These are phyloP conservation scores for Camellia sinensis DNA, from an alignment of 148 eudicot genomes.

Conservation along the genomic window DNA sequence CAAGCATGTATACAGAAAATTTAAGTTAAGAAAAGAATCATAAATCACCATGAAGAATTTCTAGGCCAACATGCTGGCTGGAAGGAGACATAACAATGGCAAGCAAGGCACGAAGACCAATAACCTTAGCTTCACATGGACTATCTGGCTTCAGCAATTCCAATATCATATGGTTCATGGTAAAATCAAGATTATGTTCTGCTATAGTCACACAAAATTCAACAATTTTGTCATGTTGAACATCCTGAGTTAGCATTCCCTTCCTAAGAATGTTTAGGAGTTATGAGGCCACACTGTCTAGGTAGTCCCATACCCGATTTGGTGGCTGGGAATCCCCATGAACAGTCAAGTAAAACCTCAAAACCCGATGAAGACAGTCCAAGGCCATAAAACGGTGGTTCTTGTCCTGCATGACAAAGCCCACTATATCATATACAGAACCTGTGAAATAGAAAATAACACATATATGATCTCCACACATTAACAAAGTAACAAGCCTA, in stretches of 20 bases:
- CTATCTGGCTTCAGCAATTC: conserved; percentile 94
- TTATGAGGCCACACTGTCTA: conserved; percentile 97
- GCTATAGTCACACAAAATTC: conserved; percentile 97
- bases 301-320: conserved; percentile 96
- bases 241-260: conserved; percentile 97
- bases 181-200: conserved; percentile 92
- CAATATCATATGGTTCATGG: conserved; percentile 91
- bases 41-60: conserved; percentile 88
- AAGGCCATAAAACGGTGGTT: conserved; percentile 98
- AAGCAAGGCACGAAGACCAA: conserved; percentile 98
- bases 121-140: conserved; percentile 96
- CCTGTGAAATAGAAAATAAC: neutral
- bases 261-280: conserved; percentile 75
- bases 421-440: conserved; percentile 6
- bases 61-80: conserved; percentile 84
- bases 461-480: neutral
- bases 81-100: conserved; percentile 89
- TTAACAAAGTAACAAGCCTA: neutral
- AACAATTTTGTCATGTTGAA: conserved; percentile 95
- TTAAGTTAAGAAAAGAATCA: conserved; percentile 4
- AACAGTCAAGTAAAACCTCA: conserved; percentile 86
- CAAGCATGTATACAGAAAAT: conserved; percentile 8
- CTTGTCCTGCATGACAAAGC: conserved; percentile 71
- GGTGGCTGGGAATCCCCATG: conserved; percentile 93
- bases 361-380: conserved; percentile 94